phyloP scores from a whole-genome alignment of 176 grass and related monocot genomes.

The Secale cereale region DNA sequence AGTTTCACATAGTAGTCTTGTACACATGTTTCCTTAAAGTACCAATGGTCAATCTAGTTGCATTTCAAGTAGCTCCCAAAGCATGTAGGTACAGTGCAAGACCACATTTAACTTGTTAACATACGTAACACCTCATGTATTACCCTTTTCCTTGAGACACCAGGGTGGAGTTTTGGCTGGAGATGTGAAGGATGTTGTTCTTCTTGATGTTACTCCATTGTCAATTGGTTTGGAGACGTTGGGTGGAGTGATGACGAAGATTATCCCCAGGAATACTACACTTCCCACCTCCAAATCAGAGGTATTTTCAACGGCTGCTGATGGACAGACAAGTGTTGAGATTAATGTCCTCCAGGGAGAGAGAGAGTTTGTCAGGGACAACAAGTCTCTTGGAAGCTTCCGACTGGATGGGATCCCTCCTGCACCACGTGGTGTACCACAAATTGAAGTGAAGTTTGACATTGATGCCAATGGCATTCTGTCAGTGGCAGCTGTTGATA shows the following conservation, averaged over 20 bases:
- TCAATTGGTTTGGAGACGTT: conserved; percentile 95
- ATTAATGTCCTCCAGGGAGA: conserved; percentile 98
- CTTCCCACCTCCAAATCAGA: conserved; percentile 96
- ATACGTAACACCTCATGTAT: conserved; percentile 6
- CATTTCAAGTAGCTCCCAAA: not conserved
- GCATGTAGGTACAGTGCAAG: not conserved
- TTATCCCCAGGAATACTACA: conserved; percentile 96
- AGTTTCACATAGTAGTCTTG: not conserved
- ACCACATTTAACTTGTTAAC: not conserved
- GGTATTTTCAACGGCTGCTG: conserved; percentile 97
- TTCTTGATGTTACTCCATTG: conserved; percentile 86
- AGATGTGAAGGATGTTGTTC: conserved; percentile 97
- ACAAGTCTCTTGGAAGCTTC: conserved; percentile 94
- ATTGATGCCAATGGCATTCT: conserved; percentile 99
- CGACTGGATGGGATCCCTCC: conserved; percentile 93
- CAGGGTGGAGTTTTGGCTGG: conserved; percentile 88
- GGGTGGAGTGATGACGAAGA: conserved; percentile 98
- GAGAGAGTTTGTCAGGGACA: conserved; percentile 97
- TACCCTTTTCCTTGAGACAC: conserved; percentile 18
- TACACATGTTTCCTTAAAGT: not conserved
- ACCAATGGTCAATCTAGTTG: not conserved
- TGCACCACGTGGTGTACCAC: conserved; percentile 88
- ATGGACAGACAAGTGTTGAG: conserved; percentile 92
- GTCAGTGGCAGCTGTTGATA: conserved; percentile 90
- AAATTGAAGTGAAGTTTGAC: conserved; percentile 99